Evolutionary conservation across 192 early-diverging fungal species (phyloP).

Genomic region (Podochytrium sp.): DNA sequence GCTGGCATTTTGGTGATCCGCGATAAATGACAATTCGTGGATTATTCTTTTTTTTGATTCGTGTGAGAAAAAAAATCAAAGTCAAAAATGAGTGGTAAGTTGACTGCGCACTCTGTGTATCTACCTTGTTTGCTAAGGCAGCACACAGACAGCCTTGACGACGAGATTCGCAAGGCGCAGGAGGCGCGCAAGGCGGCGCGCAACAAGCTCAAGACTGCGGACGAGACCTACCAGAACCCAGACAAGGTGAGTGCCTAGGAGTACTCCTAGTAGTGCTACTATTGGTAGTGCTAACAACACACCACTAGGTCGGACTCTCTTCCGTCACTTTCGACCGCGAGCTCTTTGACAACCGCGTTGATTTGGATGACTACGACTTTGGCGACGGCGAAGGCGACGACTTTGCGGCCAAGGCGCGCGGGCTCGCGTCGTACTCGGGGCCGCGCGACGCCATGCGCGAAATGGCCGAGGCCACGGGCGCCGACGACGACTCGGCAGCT

Average conservation of each 20-base stretch:
- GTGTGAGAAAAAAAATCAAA: background rate
- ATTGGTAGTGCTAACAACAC: too few relatives aligned
- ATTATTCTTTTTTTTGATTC: background rate
- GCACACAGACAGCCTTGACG: conserved; percentile 5
- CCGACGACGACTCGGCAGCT: background rate
- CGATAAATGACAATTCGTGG: background rate
- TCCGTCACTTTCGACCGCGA: conserved; percentile 65
- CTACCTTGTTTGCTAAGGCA: background rate
- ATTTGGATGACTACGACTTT: conserved; percentile 71
- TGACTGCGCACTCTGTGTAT: background rate
- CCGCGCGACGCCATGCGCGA: conserved; percentile 51
- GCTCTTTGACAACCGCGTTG: conserved; percentile 56
- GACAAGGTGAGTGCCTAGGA: conserved; percentile 20
- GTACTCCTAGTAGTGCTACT: background rate
- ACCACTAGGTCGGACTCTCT: background rate
- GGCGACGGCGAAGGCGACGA: conserved; percentile 57
- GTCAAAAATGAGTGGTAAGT: background rate
- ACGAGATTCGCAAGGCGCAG: conserved; percentile 19
- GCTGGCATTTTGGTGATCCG: background rate
- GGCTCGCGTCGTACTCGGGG: conserved; percentile 75
- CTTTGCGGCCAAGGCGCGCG: conserved; percentile 49
- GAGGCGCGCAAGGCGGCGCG: background rate
- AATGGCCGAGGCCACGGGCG: background rate
- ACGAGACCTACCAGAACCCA: conserved; percentile 15
- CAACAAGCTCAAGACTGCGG: background rate